These are phyloP conservation scores for Elaeis guineensis DNA, from an alignment of 176 grass and related monocot species.

Conservation along the genomic window DNA sequence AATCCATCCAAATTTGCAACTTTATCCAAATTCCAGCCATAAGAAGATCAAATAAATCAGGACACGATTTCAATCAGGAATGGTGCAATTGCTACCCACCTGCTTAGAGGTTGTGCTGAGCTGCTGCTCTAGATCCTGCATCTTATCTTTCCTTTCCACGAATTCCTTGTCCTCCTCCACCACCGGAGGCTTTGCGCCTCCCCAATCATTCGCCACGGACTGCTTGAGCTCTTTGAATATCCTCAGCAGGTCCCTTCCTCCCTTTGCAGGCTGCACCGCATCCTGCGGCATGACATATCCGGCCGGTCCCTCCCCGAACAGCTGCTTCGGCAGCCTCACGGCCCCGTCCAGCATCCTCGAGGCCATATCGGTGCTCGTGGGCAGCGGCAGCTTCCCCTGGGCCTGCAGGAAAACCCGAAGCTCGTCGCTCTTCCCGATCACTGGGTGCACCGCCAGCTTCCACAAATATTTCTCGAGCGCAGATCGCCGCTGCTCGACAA, in stretches of 20 bases:
- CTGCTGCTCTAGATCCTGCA: conserved; percentile 77
- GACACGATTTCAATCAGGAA: background rate
- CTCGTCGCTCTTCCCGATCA: conserved; percentile 72
- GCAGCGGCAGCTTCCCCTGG: conserved; percentile 80
- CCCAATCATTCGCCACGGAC: conserved; percentile 70
- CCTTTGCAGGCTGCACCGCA: conserved; percentile 91
- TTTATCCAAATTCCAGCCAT: too few species aligned
- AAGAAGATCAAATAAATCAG: too few species aligned
- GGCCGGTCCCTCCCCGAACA: conserved; percentile 43
- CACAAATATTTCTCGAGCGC: conserved; percentile 80
- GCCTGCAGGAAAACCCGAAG: conserved; percentile 77
- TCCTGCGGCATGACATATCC: conserved; percentile 43
- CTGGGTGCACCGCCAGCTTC: conserved; percentile 67
- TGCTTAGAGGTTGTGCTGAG: conserved; percentile 69
- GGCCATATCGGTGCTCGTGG: conserved; percentile 64
- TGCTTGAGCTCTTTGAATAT: conserved; percentile 97
- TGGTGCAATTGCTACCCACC: conserved; percentile 20
- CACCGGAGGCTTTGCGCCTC: conserved; percentile 50
- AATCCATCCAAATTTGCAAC: too few species aligned
- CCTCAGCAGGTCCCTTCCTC: conserved; percentile 79
- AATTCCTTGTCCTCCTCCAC: conserved; percentile 95
- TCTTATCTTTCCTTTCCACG: conserved; percentile 61
- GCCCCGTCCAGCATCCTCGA: conserved; percentile 88
- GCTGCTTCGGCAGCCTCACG: conserved; percentile 60
- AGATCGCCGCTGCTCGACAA: conserved; percentile 59